These are phyloP conservation scores for Sporothrix humicola DNA, from an alignment of 2,329 filamentous ascomycete species.

Conservation along the genomic window DNA sequence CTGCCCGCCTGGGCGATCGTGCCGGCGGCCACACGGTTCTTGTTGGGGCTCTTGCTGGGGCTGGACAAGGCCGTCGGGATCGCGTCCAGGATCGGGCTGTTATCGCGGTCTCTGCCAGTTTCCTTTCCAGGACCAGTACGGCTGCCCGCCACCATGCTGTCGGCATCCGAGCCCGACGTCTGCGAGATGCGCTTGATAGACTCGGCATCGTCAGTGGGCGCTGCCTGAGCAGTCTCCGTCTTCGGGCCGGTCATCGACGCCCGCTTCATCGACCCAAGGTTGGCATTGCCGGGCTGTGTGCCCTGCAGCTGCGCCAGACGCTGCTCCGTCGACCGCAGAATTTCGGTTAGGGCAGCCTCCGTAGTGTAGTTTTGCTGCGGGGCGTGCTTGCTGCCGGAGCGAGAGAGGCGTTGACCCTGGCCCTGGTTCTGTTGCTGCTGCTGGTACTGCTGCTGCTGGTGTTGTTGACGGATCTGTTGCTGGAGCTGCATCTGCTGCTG, in stretches of 20 bases:
- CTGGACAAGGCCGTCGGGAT: slow-evolving; percentile 36
- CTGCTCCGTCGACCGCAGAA: slow-evolving; percentile 60
- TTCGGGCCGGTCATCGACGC: neutral
- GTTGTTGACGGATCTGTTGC: slow-evolving; percentile 26
- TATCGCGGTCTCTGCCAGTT: neutral
- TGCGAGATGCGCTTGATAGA: slow-evolving; percentile 30
- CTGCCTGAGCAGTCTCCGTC: neutral
- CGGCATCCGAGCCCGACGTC: slow-evolving; percentile 31
- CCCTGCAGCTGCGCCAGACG: slow-evolving; percentile 46
- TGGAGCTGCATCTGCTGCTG: slow-evolving; percentile 33
- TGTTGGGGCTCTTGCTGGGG: slow-evolving; percentile 35
- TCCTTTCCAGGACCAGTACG: slow-evolving; percentile 33
- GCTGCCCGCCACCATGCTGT: slow-evolving; percentile 35
- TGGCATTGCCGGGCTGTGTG: neutral
- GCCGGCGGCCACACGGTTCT: slow-evolving; percentile 28
- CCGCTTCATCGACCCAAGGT: slow-evolving; percentile 12
- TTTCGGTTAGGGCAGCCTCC: slow-evolving; percentile 58
- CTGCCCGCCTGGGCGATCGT: neutral
- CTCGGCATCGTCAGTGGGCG: slow-evolving; percentile 1
- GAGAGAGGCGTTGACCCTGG: neutral
- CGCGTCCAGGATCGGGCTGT: slow-evolving; percentile 4
- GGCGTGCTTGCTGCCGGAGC: slow-evolving; percentile 10
- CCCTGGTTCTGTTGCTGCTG: slow-evolving; percentile 15
- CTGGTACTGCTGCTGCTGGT: slow-evolving; percentile 29
- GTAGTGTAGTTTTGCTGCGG: slow-evolving; percentile 40